Base-by-base conservation (phyloP, 306 rosid genomes). In the Carpinus fangiana region DNA sequence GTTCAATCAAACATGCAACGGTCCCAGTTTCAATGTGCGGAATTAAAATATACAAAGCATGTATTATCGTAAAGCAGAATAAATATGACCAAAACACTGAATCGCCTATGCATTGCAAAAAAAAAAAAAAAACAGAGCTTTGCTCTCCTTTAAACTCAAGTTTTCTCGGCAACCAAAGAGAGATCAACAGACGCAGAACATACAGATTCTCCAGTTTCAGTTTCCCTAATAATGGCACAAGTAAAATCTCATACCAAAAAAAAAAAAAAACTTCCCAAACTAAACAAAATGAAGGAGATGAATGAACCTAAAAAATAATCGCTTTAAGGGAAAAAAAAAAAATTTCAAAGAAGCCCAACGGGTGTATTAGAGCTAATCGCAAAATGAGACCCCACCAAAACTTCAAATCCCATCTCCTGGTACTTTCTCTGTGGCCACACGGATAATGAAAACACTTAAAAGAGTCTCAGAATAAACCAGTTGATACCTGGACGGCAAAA, bases 401-500 rank as follows among this genome's bases (percentile, higher is more conserved):
- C 51, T 66, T 18, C 8, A 17, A n/a, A 11, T 18, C 52, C 31
- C 2, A 26, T 28, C 26, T 2, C 16, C 46, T 18, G 16, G 2
- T 46, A 18, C 21, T 34, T 17, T 68, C 36, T 26, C 55, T 20
- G 36, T 1, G 48, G 17, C 51, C 38, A 41, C 43, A 45, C 54
- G 55, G 20, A 69, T 51, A 62, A 52, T 8, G 45, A 41, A 66
- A 41, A 62, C 36, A 16, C 36, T 62, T 2, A 18, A 12, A 57
- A 41, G 2, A 56, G 84, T n/a, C 8, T 57, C 20, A 47, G 14
- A 41, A 2, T 21, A 5, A 8, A 64, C 20, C 18, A 57, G 12
- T 4, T 34, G 47, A 74, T 84, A 90, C 91, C 90, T 88, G 59
- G 75, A 79, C 73, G 79, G 36, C 4, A 90, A 26, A 34, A 79